Evolutionary conservation across 805 yeast genomes (phyloP).

Genomic region (Myxozyma sirexii): DNA sequence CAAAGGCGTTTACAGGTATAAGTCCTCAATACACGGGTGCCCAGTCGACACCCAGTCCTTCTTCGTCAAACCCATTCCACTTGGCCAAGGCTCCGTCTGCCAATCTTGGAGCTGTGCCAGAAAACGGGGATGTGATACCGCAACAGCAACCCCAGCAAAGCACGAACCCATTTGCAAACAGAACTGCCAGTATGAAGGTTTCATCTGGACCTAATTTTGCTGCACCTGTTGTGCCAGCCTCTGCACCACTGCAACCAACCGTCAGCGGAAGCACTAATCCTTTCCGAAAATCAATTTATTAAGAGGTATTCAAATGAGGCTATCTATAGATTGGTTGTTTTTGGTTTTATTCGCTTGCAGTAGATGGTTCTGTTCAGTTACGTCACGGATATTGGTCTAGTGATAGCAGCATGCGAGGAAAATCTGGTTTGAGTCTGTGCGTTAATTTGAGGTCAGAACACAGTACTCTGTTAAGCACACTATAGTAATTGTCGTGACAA

Average conservation of each 20-base stretch:
- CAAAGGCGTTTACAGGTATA: conserved; percentile 24
- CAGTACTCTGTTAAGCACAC: not conserved
- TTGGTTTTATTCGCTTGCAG: not conserved
- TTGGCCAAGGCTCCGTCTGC: conserved; percentile 14
- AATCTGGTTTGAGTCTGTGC: not conserved
- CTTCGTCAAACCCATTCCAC: conserved; percentile 26
- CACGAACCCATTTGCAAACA: conserved; percentile 5
- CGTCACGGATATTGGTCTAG: not conserved
- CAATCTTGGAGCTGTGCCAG: conserved; percentile 22
- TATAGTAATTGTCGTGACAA: not conserved
- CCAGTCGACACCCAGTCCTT: not conserved
- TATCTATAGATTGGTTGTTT: no score
- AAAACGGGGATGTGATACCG: not conserved
- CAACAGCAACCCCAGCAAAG: conserved; percentile 1
- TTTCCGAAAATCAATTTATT: conserved; percentile 6
- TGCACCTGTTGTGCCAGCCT: not conserved
- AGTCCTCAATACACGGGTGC: conserved; percentile 26
- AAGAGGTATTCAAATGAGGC: no score
- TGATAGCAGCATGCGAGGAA: no score
- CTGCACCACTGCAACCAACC: not conserved
- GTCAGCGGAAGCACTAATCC: conserved; percentile 21
- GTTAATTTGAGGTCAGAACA: not conserved
- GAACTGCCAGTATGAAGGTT: not conserved
- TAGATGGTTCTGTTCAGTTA: not conserved
- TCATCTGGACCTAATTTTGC: not conserved